phyloP scores from a whole-genome alignment of 176 grass and related monocot genomes.

The Oropetium thomaeum region DNA sequence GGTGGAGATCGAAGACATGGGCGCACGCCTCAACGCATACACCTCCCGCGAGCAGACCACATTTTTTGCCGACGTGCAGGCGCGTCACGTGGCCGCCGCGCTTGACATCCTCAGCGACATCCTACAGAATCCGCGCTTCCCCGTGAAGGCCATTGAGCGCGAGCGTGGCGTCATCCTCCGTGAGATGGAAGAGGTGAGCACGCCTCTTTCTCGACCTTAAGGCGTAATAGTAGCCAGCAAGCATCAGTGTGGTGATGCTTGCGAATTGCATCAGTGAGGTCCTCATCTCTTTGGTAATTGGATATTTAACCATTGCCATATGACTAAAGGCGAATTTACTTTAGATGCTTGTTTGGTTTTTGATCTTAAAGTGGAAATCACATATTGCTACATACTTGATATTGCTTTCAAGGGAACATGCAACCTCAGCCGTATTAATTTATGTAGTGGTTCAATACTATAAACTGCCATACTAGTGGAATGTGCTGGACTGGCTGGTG shows the following conservation, averaged over 20 bases:
- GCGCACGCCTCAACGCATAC: conserved; percentile 86
- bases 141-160: conserved; percentile 58
- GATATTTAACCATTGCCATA: background rate
- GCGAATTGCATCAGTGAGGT: background rate
- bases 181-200: conserved; percentile 94
- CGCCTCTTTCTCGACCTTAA: background rate
- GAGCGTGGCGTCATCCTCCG: conserved; percentile 97
- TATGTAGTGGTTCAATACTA: background rate
- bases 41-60: conserved; percentile 99
- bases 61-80: conserved; percentile 91
- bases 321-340: conserved; percentile 9
- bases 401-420: background rate
- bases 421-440: too few relatives aligned
- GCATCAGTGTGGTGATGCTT: background rate
- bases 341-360: background rate
- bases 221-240: background rate
- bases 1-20: conserved; percentile 95
- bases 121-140: conserved; percentile 78
- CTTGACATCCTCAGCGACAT: conserved; percentile 85
- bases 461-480: background rate
- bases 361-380: conserved; percentile 1
- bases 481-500: background rate
- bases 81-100: conserved; percentile 56
- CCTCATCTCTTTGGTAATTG: background rate
- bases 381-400: background rate